phyloP scores from a whole-genome alignment of 805 yeast species.

The Debaryomyces tyrocola region DNA sequence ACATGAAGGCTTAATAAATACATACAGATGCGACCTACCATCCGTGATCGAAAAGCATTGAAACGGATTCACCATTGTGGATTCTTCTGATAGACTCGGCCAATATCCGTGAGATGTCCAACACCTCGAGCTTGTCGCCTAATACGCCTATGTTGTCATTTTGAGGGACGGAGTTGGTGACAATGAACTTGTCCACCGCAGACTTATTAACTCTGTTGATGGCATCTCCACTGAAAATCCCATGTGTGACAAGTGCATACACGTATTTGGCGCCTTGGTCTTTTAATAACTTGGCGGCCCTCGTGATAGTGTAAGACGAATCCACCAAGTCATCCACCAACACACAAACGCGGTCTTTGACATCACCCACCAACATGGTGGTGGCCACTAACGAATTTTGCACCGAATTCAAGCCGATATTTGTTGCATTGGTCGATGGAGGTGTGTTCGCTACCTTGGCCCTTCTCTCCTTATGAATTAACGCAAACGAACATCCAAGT shows the following conservation, averaged over 20 bases:
- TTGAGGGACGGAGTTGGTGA: constrained; percentile 93
- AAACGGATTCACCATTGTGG: constrained; percentile 95
- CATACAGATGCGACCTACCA: constrained; percentile 34
- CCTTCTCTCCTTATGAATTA: constrained; percentile 91
- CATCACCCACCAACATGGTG: constrained; percentile 96
- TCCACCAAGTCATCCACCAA: constrained; percentile 92
- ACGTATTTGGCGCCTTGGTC: constrained; percentile 91
- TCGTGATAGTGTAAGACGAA: constrained; percentile 85
- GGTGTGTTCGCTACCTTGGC: constrained; percentile 39
- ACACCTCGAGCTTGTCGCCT: constrained; percentile 64
- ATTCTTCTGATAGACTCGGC: constrained; percentile 96
- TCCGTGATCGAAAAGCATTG: constrained; percentile 88
- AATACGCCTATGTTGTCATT: constrained; percentile 46
- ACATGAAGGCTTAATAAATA: neutral
- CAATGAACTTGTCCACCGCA: constrained; percentile 78
- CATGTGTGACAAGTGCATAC: constrained; percentile 88
- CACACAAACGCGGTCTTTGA: constrained; percentile 81
- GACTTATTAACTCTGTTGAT: constrained; percentile 64
- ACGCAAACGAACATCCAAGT: constrained; percentile 83
- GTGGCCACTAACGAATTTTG: constrained; percentile 56
- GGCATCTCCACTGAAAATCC: constrained; percentile 91
- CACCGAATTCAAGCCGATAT: constrained; percentile 14
- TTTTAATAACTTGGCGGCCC: constrained; percentile 89
- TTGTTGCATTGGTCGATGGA: constrained; percentile 23
- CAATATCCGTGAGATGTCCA: constrained; percentile 84